phyloP scores from a whole-genome alignment of 208 protist species.

The Trypanosoma avium region DNA sequence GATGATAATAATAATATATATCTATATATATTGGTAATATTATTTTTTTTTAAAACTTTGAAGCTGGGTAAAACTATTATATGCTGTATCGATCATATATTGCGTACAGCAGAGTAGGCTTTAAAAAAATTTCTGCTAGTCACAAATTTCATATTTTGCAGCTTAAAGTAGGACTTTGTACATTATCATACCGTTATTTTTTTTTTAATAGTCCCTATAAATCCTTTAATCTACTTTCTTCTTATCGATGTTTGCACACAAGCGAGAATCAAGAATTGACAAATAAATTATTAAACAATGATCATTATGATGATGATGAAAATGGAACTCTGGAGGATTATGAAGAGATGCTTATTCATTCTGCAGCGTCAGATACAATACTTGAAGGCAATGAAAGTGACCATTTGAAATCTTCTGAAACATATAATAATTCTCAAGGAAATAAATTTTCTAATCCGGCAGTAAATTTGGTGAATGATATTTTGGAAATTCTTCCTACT shows the following conservation, averaged over 20 bases:
- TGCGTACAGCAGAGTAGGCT: not conserved
- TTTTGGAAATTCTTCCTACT: slow-evolving; percentile 43
- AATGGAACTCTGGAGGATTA: slow-evolving; percentile 59
- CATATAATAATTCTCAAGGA: slow-evolving; percentile 11
- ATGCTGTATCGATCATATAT: not conserved
- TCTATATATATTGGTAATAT: too few species aligned
- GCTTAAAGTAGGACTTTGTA: not conserved
- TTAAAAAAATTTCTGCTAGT: not conserved
- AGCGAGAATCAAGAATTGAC: not conserved
- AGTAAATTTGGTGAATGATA: slow-evolving; percentile 30
- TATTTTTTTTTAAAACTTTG: too few species aligned
- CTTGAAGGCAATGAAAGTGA: not conserved
- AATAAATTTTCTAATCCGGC: not conserved
- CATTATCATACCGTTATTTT: not conserved
- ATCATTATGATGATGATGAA: slow-evolving; percentile 26
- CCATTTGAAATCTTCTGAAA: not conserved
- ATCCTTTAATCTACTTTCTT: not conserved
- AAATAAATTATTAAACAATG: not conserved
- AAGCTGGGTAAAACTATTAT: too few species aligned
- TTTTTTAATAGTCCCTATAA: not conserved
- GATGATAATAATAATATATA: too few species aligned
- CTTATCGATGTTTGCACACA: not conserved
- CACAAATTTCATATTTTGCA: not conserved
- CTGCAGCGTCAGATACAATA: not conserved
- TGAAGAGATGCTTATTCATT: slow-evolving; percentile 57